Evolutionary conservation across 108 stramenopile species (phyloP).

Genomic region (Ochromonas danica): DNA sequence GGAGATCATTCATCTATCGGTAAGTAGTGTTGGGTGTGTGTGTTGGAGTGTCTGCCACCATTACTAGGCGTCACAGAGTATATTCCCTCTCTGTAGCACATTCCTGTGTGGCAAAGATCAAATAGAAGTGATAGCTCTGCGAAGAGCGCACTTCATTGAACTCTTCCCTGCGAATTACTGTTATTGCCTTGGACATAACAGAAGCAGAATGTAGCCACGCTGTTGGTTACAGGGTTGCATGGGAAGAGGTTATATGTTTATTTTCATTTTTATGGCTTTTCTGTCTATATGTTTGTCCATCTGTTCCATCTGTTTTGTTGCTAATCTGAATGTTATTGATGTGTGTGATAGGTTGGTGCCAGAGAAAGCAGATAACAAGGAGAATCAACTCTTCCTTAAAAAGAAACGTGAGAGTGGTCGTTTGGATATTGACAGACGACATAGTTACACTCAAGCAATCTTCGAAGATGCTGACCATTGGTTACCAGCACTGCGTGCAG

Average conservation of each 20-base stretch:
- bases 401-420: background rate
- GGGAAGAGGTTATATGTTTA: background rate
- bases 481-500: background rate
- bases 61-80: constrained; percentile 4
- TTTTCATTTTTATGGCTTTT: background rate
- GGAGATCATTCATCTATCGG: background rate
- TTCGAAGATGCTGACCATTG: background rate
- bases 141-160: too few species aligned
- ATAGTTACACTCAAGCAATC: background rate
- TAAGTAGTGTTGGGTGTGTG: background rate
- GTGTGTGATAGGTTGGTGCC: background rate
- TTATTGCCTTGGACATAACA: background rate
- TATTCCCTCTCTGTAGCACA: constrained; percentile 1
- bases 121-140: too few species aligned
- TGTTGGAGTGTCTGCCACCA: background rate
- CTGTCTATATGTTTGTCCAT: background rate
- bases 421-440: background rate
- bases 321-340: too few species aligned
- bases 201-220: background rate
- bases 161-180: too few species aligned
- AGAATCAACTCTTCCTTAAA: background rate
- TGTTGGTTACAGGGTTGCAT: background rate
- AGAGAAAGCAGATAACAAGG: background rate
- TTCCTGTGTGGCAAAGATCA: background rate
- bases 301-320: background rate